These are phyloP conservation scores for Pichia exigua DNA, from an alignment of 805 yeast species.

Conservation along the genomic window DNA sequence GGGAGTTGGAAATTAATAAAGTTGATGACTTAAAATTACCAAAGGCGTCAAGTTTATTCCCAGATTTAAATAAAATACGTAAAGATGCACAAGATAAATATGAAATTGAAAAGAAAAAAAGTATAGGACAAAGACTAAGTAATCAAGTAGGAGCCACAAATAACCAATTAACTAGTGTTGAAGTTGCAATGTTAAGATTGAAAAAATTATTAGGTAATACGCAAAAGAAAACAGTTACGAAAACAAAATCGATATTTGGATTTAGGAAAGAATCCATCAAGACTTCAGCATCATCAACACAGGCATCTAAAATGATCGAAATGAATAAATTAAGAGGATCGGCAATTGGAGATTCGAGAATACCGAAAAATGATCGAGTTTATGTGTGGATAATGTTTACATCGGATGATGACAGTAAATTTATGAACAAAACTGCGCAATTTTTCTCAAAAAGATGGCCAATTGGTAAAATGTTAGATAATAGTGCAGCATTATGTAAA, in stretches of 20 bases:
- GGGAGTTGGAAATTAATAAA: conserved; percentile 2
- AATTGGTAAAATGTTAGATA: conserved; percentile 51
- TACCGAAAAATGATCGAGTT: conserved; percentile 37
- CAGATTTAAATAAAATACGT: conserved; percentile 39
- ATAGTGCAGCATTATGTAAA: conserved; percentile 38
- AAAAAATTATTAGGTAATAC: conserved; percentile 7
- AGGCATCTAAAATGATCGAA: conserved; percentile 23
- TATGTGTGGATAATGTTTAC: conserved; percentile 42
- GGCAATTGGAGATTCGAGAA: conserved; percentile 47
- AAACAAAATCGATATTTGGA: neutral
- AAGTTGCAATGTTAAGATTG: conserved; percentile 14
- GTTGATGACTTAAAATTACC: conserved; percentile 22
- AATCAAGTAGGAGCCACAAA: conserved; percentile 1
- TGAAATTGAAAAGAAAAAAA: conserved; percentile 5
- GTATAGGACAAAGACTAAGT: conserved; percentile 10
- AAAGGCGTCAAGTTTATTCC: conserved; percentile 42
- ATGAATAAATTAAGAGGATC: conserved; percentile 34
- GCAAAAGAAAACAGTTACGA: neutral
- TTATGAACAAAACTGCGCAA: conserved; percentile 20
- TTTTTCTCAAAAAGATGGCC: conserved; percentile 52
- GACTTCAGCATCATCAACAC: neutral
- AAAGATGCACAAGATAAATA: conserved; percentile 26
- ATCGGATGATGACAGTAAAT: conserved; percentile 20
- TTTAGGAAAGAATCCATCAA: neutral
- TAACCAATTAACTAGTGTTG: conserved; percentile 7